A percentile compares a stretch with the other conserved stretches of the same genome.
Conservation (phyloP, 371 early-diverging fungal species). For the Mucor saturninus region DNA sequence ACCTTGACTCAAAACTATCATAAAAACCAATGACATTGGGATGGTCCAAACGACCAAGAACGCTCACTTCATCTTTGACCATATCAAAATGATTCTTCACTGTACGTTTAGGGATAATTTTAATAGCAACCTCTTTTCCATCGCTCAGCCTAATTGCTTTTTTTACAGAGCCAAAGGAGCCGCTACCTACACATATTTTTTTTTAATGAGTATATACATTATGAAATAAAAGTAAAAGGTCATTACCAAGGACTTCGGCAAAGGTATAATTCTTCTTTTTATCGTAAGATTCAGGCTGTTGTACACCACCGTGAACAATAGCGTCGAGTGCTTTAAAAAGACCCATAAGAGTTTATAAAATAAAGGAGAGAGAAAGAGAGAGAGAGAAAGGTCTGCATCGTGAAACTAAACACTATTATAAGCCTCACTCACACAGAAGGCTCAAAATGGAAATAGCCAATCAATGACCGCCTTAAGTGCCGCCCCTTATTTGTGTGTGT, state of each 20-base stretch:
- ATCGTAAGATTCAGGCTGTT: constrained; percentile 72
- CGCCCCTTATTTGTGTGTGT: not conserved
- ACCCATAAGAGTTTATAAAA: constrained; percentile 26
- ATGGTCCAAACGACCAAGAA: constrained; percentile 73
- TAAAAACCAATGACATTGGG: constrained; percentile 81
- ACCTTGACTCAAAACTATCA: constrained; percentile 81
- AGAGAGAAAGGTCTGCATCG: not conserved
- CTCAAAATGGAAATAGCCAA: not conserved
- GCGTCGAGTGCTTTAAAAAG: constrained; percentile 41
- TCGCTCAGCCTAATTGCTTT: constrained; percentile 62
- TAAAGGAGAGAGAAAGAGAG: not conserved
- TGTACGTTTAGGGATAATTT: constrained; percentile 76
- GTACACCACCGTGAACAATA: constrained; percentile 50
- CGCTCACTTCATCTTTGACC: constrained; percentile 78
- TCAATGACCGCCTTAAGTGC: not conserved
- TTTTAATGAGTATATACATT: not conserved
- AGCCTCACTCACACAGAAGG: too few relatives aligned
- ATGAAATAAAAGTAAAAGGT: not conserved
- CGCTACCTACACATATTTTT: constrained; percentile 50
- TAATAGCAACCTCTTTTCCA: constrained; percentile 73
- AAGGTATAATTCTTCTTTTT: constrained; percentile 72
- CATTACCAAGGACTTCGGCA: constrained; percentile 60
- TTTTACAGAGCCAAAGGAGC: constrained; percentile 78
- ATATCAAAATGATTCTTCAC: constrained; percentile 71
- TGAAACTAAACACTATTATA: not conserved